Percentiles rank a stretch among this genome's conserved stretches.
Conservation (phyloP, 2,329 filamentous ascomycete genomes). For the Xylaria sp. region DNA sequence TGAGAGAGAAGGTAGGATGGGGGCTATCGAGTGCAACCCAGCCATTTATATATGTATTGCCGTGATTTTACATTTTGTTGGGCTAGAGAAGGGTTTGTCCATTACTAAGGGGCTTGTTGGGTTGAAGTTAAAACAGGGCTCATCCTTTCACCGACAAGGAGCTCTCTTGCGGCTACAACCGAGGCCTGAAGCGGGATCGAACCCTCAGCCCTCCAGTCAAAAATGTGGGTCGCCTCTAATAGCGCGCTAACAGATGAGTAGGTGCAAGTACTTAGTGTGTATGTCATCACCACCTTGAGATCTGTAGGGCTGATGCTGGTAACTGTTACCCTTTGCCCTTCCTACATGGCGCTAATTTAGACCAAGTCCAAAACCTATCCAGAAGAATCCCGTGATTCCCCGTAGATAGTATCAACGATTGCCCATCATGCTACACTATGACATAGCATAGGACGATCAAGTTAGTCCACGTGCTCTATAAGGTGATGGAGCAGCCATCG, state of each 20-base stretch:
- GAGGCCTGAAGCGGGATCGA: too few relatives aligned
- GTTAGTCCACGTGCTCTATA: not conserved
- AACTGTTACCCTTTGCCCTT: constrained; percentile 1
- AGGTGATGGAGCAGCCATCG: not conserved
- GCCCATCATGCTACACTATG: not conserved
- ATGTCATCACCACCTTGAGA: not conserved
- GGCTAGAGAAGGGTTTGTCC: constrained; percentile 4
- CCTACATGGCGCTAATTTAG: constrained; percentile 14
- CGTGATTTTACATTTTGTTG: constrained; percentile 11
- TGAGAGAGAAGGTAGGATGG: constrained; percentile 11
- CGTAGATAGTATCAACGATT: not conserved
- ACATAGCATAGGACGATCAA: not conserved
- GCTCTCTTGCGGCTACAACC: too few relatives aligned
- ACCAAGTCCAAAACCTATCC: not conserved
- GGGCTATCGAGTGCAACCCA: constrained; percentile 6
- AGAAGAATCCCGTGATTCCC: not conserved
- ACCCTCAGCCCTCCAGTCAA: too few relatives aligned
- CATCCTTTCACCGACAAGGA: not conserved
- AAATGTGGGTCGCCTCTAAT: too few relatives aligned
- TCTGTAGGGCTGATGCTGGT: not conserved
- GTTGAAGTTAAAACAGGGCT: constrained; percentile 15
- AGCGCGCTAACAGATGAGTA: too few relatives aligned
- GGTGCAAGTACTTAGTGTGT: not conserved
- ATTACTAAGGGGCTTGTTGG: constrained; percentile 1
- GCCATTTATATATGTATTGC: constrained; percentile 17